Conservation (phyloP, 495 filamentous ascomycete species). For the Penicillium silybi region DNA sequence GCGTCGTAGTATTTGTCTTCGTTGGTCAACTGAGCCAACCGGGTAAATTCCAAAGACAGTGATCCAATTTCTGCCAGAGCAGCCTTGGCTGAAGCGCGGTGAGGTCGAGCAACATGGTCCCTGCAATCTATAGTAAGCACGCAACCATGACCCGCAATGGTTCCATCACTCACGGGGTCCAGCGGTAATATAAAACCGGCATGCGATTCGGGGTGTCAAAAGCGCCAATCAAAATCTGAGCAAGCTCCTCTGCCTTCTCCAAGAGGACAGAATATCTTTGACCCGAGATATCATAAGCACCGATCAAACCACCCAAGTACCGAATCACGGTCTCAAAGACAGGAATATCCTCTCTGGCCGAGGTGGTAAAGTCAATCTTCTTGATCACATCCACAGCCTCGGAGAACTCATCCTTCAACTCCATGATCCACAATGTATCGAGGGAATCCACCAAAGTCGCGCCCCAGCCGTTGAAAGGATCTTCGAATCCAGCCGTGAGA, state of each 20-base stretch:
- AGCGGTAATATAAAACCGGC: slow-evolving; percentile 83
- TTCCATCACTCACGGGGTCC: slow-evolving; percentile 60
- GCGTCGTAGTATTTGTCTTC: slow-evolving; percentile 92
- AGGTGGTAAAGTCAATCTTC: slow-evolving; percentile 87
- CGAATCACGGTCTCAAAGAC: slow-evolving; percentile 86
- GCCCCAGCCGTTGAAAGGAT: slow-evolving; percentile 93
- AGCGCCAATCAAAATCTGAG: slow-evolving; percentile 80
- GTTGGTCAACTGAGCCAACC: slow-evolving; percentile 85
- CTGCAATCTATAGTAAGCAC: slow-evolving; percentile 23
- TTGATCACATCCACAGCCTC: slow-evolving; percentile 73
- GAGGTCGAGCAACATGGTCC: slow-evolving; percentile 56
- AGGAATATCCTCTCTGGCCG: slow-evolving; percentile 59
- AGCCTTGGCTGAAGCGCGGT: slow-evolving; percentile 58
- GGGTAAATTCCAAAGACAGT: slow-evolving; percentile 90
- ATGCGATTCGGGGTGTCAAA: slow-evolving; percentile 98
- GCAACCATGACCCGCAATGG: background rate
- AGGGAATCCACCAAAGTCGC: slow-evolving; percentile 91
- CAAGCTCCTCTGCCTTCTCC: slow-evolving; percentile 84
- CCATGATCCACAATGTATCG: slow-evolving; percentile 97
- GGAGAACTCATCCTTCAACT: slow-evolving; percentile 80
- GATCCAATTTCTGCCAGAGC: slow-evolving; percentile 85
- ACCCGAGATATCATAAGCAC: slow-evolving; percentile 76
- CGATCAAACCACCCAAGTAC: slow-evolving; percentile 78
- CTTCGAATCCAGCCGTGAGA: slow-evolving; percentile 51
- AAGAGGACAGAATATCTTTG: slow-evolving; percentile 66